A percentile compares a stretch with the other conserved stretches of the same genome.
phyloP scores from a whole-genome alignment of 441 rosid species.

The Adansonia grandidieri region DNA sequence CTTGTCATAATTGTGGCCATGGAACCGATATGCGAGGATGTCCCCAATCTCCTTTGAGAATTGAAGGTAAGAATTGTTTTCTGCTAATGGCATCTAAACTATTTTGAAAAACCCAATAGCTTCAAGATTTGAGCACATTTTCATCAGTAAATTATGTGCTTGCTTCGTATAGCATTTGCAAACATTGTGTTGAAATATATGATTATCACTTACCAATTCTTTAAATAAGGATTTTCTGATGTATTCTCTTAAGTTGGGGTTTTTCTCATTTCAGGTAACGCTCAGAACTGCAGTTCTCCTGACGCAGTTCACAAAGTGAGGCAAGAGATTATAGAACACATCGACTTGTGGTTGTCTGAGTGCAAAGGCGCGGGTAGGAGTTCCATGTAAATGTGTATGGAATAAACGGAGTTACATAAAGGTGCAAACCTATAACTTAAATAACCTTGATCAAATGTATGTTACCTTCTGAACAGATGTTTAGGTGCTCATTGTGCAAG shows the following conservation, averaged over 20 bases:
- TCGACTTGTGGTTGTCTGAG: constrained; percentile 91
- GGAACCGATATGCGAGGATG: constrained; percentile 95
- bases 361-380: constrained; percentile 55
- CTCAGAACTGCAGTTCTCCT: constrained; percentile 53
- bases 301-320: constrained; percentile 85
- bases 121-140: background rate
- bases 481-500: constrained; percentile 27
- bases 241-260: background rate
- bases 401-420: background rate
- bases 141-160: background rate
- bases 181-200: background rate
- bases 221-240: background rate
- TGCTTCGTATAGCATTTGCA: background rate
- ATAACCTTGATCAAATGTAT: constrained; percentile 25
- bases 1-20: constrained; percentile 91
- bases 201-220: background rate
- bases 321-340: constrained; percentile 69
- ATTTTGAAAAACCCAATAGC: background rate
- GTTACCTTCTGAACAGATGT: constrained; percentile 29
- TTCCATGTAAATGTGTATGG: constrained; percentile 40
- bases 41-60: constrained; percentile 76
- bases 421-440: constrained; percentile 3
- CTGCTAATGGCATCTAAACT: constrained; percentile 3
- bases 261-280: constrained; percentile 54
- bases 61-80: constrained; percentile 58